These are phyloP conservation scores for Globisporangium camurandrum DNA, from an alignment of 352 stramenopile genomes.

Conservation along the genomic window DNA sequence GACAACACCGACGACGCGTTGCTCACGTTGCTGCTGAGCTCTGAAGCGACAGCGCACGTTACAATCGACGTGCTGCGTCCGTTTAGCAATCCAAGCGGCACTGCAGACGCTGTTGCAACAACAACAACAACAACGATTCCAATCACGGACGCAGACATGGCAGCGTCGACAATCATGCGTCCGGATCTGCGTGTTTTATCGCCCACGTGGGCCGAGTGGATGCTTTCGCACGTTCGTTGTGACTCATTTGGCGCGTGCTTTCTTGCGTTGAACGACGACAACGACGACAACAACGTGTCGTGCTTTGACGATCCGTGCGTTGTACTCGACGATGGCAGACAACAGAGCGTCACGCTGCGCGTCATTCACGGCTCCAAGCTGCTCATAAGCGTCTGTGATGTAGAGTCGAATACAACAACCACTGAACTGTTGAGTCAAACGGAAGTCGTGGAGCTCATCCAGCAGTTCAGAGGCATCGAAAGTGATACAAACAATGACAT, in stretches of 20 bases:
- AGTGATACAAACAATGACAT: not conserved
- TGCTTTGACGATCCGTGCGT: constrained; percentile 18
- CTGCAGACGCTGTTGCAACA: not conserved
- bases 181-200: constrained; percentile 25
- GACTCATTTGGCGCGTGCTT: constrained; percentile 12
- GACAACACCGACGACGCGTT: constrained; percentile 3
- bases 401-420: not conserved
- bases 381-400: constrained; percentile 17
- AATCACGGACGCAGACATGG: constrained; percentile 18
- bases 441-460: constrained; percentile 6
- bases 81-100: not conserved
- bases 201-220: constrained; percentile 29
- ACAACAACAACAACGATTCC: not conserved
- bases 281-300: constrained; percentile 1
- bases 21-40: constrained; percentile 33
- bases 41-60: constrained; percentile 22
- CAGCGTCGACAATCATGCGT: constrained; percentile 18
- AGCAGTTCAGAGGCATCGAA: not conserved
- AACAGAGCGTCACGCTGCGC: constrained; percentile 18
- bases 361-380: constrained; percentile 10
- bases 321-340: constrained; percentile 3
- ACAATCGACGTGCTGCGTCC: not conserved
- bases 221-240: constrained; percentile 20
- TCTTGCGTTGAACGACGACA: constrained; percentile 23
- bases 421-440: constrained; percentile 12